Evolutionary conservation across 225 moss, liverwort and hornwort genomes (phyloP), one percentile per base, ranked within the genome.

Genomic region (Anthoceros angustus): DNA sequence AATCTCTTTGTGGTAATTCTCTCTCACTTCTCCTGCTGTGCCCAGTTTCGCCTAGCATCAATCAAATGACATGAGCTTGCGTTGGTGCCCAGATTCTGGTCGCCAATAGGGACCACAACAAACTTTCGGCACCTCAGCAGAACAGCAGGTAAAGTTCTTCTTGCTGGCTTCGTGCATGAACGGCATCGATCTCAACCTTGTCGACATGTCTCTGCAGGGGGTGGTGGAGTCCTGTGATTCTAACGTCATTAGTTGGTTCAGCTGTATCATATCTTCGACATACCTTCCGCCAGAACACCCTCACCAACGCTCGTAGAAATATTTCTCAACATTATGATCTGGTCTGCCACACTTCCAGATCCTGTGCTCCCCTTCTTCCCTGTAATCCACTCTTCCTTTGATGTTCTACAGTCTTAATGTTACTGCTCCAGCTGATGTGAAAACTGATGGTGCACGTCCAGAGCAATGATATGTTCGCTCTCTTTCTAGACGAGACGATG

Each of bases 271-370:
- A 91, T 70, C 75, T 88, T 20, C 75, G 80, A 50, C 91, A 95
- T 70, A 71, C 75, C 7, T 67, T 85, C 78, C 83, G 83, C 1
- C 40, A 67, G 75, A 95, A 91, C 66, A 85, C 88, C 4, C 83
- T 88, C 11, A 88, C 91, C 23, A 90, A 91, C 67, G 67, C 91
- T 15, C 86, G 95, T n/a, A 79, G 86, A 68, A 95, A 86, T 43
- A 88, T 95, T 62, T 91, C 91, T 14, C 82, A 85, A 62, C 91
- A 88, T 74, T 88, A 91, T 48, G 91, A 91, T 70, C 69, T 95
- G 83, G 86, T 92, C 65, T 38, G 65, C 16, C 45, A 43, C 64
- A 32, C 9, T 63, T 63, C 39, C 11, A 23, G 8, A 60, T 16
- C 55, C n/a, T n/a, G n/a, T n/a, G n/a, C n/a, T n/a, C n/a, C n/a